Base-by-base conservation (phyloP, 139 green algal genomes). In the Nannochloris sp. region DNA sequence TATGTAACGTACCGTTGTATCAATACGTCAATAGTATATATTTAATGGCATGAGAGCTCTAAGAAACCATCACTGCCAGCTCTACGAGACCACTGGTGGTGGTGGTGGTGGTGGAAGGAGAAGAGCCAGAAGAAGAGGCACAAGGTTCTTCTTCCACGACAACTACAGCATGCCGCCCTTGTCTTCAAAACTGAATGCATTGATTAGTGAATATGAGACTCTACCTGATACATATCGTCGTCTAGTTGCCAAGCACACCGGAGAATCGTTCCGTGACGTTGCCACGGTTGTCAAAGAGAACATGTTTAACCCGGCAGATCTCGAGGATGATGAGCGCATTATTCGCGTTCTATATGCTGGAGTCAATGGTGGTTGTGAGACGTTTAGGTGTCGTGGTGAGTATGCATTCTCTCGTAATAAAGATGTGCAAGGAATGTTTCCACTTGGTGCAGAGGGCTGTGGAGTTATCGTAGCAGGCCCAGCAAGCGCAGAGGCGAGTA, bases 361-460 rank as follows among this genome's bases (percentile, higher is more conserved):
- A 43, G 62, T 89, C 31, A 89, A 89, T 50, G 83, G 80, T 10
- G 83, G 83, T 24, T 89, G 83, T 57, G 83, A 89, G 54, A 89
- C 83, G 1, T 89, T 89, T 59, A 50, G 83, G 0, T 72, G 43
- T 0, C 67, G 80, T 0, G 80, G 70, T 6, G 75, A 85, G 49
- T 57, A 62, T 54, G 67, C 67, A 2, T 87, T 83, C 25, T 9
- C 60, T 2, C 11, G 15, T 29, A 83, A 85, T 66, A 60, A 29
- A 27, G 3, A 12, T 24, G 43, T 21, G n/a, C 34, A 11, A 53
- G 12, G 16, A 3, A 58, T 6, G 4, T 68, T 84, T 48, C 34
- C 59, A 4, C 68, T 90, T 16, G 83, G 83, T 1, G 83, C 83
- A 2, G 83, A 90, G 48, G 79, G 77, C 31, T 29, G 37, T 10